A percentile compares a stretch with the other conserved stretches of the same genome.
phyloP scores from a whole-genome alignment of 257 asterid genomes.

The Cynanchum wilfordii region DNA sequence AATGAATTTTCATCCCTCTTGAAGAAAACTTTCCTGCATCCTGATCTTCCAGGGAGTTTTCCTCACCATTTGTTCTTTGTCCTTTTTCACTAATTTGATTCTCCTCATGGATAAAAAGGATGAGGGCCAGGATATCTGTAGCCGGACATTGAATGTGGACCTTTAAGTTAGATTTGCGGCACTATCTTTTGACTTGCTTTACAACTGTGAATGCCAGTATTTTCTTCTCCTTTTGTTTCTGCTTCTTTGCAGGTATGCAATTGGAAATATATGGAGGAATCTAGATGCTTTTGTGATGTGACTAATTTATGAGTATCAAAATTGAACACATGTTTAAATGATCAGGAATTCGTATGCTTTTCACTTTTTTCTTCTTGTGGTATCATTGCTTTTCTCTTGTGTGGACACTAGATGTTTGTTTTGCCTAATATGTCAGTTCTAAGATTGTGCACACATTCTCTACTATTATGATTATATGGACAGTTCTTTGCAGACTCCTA shows the following conservation, averaged over 20 bases:
- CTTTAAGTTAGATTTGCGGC: background rate
- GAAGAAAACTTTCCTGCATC: background rate
- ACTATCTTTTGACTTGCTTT: background rate
- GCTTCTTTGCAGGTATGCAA: background rate
- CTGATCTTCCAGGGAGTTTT: background rate
- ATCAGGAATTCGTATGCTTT: background rate
- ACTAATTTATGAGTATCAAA: background rate
- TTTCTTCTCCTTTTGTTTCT: background rate
- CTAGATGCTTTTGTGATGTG: background rate
- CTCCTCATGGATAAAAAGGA: background rate
- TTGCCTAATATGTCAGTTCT: background rate
- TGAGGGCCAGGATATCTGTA: background rate
- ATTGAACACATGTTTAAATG: background rate
- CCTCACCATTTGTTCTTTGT: background rate
- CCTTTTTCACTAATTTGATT: slow-evolving; percentile 1
- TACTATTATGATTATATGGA: background rate
- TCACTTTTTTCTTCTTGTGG: background rate
- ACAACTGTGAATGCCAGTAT: background rate
- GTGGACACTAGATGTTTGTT: background rate
- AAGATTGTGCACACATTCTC: background rate
- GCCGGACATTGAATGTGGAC: background rate
- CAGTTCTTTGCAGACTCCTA: background rate
- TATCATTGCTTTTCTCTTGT: background rate
- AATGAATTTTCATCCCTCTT: background rate
- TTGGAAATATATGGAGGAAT: background rate